Conservation (phyloP, 2,329 filamentous ascomycete species). For the Sporothrix mexicana region DNA sequence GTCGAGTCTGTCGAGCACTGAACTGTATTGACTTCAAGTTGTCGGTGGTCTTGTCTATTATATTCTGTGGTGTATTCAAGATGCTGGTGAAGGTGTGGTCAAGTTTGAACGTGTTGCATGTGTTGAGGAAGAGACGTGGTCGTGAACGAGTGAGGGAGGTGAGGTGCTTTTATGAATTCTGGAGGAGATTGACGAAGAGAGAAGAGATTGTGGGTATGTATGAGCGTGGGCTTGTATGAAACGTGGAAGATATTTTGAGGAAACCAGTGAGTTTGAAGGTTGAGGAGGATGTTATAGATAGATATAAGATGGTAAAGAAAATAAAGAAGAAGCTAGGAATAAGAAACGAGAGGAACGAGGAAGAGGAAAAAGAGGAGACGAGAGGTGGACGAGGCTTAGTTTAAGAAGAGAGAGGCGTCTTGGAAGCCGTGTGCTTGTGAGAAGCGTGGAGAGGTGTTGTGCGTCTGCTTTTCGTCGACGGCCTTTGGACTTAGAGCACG, state of each 20-base stretch:
- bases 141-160: neutral
- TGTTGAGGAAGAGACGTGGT: neutral
- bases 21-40: neutral
- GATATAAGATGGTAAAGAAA: neutral
- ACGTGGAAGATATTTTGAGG: neutral
- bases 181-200: neutral
- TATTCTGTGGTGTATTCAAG: neutral
- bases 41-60: neutral
- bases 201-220: neutral
- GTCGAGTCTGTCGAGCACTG: neutral
- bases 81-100: neutral
- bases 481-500: neutral
- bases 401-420: slow-evolving; percentile 33
- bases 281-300: neutral
- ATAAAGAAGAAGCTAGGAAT: neutral
- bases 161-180: slow-evolving; percentile 8
- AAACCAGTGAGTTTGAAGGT: slow-evolving; percentile 1
- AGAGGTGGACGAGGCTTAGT: slow-evolving; percentile 34
- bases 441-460: slow-evolving; percentile 10
- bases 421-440: slow-evolving; percentile 20
- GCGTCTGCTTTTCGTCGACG: neutral
- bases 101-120: neutral
- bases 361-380: slow-evolving; percentile 17
- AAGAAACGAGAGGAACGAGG: slow-evolving; percentile 12
- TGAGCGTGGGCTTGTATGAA: neutral